Evolutionary conservation across 2,329 filamentous ascomycete species (phyloP).

Genomic region (Rhinocladiella similis): DNA sequence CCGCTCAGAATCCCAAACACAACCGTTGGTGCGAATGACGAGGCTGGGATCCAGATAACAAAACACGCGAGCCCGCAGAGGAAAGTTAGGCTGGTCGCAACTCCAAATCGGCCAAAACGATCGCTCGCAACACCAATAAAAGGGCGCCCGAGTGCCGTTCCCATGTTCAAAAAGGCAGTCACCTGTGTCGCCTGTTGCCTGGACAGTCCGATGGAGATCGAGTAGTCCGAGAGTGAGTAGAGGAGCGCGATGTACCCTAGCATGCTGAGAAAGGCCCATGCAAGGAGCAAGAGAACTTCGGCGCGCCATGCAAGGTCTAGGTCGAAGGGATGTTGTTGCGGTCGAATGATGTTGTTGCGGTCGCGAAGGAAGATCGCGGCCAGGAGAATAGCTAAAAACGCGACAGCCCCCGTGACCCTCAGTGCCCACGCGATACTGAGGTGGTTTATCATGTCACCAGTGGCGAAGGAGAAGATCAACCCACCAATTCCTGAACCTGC

Average conservation of each 20-base stretch:
- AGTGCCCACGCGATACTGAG: slow-evolving; percentile 31
- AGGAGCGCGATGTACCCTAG: slow-evolving; percentile 51
- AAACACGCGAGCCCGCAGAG: slow-evolving; percentile 40
- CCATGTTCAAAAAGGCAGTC: slow-evolving; percentile 48
- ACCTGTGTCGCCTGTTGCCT: slow-evolving; percentile 40
- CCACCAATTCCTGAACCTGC: slow-evolving; percentile 34
- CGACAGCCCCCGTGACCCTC: slow-evolving; percentile 29
- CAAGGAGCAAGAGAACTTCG: slow-evolving; percentile 27
- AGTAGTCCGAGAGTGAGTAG: slow-evolving; percentile 50
- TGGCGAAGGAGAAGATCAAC: slow-evolving; percentile 29
- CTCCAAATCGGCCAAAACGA: slow-evolving; percentile 42
- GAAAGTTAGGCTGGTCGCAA: slow-evolving; percentile 42
- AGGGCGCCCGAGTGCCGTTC: slow-evolving; percentile 49
- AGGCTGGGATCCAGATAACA: slow-evolving; percentile 48
- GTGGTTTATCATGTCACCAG: slow-evolving; percentile 29
- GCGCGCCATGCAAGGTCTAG: slow-evolving; percentile 14
- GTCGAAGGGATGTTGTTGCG: slow-evolving; percentile 28
- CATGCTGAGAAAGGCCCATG: slow-evolving; percentile 48
- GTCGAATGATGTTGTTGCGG: slow-evolving; percentile 27
- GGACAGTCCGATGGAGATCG: slow-evolving; percentile 42
- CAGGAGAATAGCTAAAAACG: slow-evolving; percentile 25
- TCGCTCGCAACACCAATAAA: slow-evolving; percentile 48
- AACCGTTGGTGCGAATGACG: slow-evolving; percentile 41
- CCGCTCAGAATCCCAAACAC: slow-evolving; percentile 48
- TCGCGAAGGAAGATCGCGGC: slow-evolving; percentile 31